Percentiles rank a stretch among this genome's conserved stretches.
Evolutionary conservation across 2,329 filamentous ascomycete species (phyloP).

Genomic region (Camillea tinctor): DNA sequence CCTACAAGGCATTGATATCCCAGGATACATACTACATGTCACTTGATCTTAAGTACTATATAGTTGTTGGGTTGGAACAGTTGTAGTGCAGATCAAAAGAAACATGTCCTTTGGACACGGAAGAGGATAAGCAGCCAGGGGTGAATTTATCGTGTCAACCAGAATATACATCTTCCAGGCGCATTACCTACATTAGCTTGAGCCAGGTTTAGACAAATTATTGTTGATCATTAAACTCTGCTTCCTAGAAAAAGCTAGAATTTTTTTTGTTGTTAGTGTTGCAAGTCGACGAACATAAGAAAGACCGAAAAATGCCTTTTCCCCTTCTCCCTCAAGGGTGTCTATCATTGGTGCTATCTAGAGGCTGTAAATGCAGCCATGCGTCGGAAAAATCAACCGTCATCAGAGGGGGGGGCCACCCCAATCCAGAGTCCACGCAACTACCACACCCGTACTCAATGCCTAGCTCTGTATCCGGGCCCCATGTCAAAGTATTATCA

Average conservation of each 20-base stretch:
- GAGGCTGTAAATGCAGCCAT: conserved; percentile 31
- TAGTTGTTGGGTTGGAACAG: too few relatives aligned
- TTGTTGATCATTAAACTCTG: neutral
- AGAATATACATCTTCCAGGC: neutral
- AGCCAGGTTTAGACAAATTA: neutral
- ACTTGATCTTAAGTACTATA: neutral
- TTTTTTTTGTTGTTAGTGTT: neutral
- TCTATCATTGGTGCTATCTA: conserved; percentile 38
- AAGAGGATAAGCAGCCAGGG: neutral
- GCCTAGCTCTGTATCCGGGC: conserved; percentile 25
- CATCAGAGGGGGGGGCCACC: conserved; percentile 20
- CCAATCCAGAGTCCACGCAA: conserved; percentile 25
- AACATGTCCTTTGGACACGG: conserved; percentile 6
- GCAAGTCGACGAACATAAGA: conserved; percentile 7
- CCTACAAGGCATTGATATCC: neutral
- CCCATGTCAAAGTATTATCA: conserved; percentile 26
- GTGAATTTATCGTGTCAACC: neutral
- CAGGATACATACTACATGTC: neutral
- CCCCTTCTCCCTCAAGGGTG: conserved; percentile 27
- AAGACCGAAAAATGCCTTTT: conserved; percentile 21
- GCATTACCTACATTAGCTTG: neutral
- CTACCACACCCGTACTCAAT: conserved; percentile 21
- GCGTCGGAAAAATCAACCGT: conserved; percentile 28
- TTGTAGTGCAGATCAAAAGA: too few relatives aligned
- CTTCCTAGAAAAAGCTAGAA: neutral